Base-by-base conservation (phyloP, 2,329 filamentous ascomycete genomes). In the Zymoseptoria pseudotritici region DNA sequence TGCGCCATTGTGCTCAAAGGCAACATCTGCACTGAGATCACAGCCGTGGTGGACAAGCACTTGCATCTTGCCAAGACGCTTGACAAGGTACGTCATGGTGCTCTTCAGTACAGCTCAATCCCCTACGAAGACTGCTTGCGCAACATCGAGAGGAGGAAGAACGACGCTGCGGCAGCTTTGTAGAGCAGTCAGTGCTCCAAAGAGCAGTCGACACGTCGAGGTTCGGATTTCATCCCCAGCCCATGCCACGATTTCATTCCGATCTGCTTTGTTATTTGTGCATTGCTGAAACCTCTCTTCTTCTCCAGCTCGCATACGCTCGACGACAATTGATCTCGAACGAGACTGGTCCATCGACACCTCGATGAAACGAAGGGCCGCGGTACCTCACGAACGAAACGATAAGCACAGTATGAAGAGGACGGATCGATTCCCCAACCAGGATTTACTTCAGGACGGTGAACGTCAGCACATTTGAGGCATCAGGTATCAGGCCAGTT, bases 1-100 rank as follows among this genome's bases (percentile, higher is more conserved):
- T 77, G 75, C 56, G 70, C 71, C 54, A 75, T 79, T 4, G 65
- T 71, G 24, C 63, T 79, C 6, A 70, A 75, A 59, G 77, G 76
- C 1, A 72, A 71, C 50, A 74, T 75, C 9, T 72, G 70, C 54
- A 69, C 73, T 29, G 71, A 73, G 62, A 75, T 79, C 13, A 70
- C 71, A 62, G 67, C 64, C 53, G 77, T 79, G 31, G 76, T 78
- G 22, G 70, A 70, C 49, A 76, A 77, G 66, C 76, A 79, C 66
- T 71, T 73, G 10, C 72, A 71, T 46, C 56, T 78, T 60, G 73
- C 74, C 55, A 71, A 63, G 63, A 71, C 69, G 51, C 67, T 79
- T 53, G 76, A 78, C 66, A 76, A 79, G 69, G 75, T 72, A 65
- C 60, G 68, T 70, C 57, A 57, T n/a, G 13, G 36, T 11, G 36